phyloP scores from a whole-genome alignment of 2,329 filamentous ascomycete genomes.

The Paraphoma sp. region DNA sequence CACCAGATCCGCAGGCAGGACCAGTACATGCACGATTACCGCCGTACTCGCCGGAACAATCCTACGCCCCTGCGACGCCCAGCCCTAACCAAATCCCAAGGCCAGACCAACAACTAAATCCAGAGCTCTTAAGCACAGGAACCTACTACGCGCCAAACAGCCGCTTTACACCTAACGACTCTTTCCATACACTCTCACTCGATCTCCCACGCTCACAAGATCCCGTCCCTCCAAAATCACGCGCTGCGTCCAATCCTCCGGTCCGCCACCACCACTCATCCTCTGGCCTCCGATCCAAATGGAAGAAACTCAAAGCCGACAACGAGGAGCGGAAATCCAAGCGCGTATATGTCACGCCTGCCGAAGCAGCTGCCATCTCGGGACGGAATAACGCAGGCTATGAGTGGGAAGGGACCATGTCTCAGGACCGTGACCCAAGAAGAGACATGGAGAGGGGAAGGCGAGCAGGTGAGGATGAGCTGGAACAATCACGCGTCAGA shows the following conservation, averaged over 20 bases:
- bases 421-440: neutral
- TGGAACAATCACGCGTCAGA: too few species aligned
- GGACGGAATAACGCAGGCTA: neutral
- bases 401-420: neutral
- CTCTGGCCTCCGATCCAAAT: neutral
- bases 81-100: neutral
- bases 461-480: too few species aligned
- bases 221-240: neutral
- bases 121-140: too few species aligned
- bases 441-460: too few species aligned
- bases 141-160: too few species aligned
- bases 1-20: too few species aligned
- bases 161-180: too few species aligned
- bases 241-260: neutral
- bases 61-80: neutral
- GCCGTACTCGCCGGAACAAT: neutral
- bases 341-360: neutral
- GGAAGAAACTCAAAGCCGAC: neutral
- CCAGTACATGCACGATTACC: neutral
- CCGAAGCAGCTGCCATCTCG: neutral
- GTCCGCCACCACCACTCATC: neutral
- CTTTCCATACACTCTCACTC: neutral
- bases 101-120: too few species aligned
- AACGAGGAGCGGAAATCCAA: neutral
- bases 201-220: neutral